Percentiles rank a stretch among this genome's conserved stretches.
Conservation (phyloP, 352 stramenopile genomes). For the Pythium brassicae region DNA sequence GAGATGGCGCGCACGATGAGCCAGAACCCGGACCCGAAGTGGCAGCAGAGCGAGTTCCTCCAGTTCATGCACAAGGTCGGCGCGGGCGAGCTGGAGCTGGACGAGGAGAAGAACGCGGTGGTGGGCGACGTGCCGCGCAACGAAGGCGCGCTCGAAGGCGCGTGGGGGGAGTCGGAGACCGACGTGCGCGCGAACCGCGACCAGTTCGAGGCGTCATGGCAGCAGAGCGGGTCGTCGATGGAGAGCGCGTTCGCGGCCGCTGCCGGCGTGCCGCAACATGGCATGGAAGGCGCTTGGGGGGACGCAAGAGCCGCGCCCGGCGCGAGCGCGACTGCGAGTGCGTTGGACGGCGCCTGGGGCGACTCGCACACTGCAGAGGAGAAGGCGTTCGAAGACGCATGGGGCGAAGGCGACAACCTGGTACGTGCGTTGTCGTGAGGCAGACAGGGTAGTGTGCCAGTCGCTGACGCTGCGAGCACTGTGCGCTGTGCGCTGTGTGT, state of each 20-base stretch:
- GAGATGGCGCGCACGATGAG: slow-evolving; percentile 77
- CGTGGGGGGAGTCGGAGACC: slow-evolving; percentile 38
- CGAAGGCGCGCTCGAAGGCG: slow-evolving; percentile 58
- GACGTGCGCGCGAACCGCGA: slow-evolving; percentile 61
- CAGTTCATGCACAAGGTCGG: slow-evolving; percentile 85
- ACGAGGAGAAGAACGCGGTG: slow-evolving; percentile 77
- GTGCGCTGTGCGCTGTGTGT: too few relatives aligned
- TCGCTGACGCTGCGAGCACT: not conserved
- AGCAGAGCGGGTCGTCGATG: slow-evolving; percentile 34
- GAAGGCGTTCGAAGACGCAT: slow-evolving; percentile 56
- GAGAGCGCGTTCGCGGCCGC: slow-evolving; percentile 49
- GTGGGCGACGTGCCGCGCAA: slow-evolving; percentile 26
- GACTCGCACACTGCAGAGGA: slow-evolving; percentile 41
- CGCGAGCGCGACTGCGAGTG: slow-evolving; percentile 5
- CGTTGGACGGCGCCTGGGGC: slow-evolving; percentile 44
- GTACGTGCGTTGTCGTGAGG: slow-evolving; percentile 17
- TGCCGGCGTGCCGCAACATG: slow-evolving; percentile 15
- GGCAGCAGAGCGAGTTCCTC: slow-evolving; percentile 84
- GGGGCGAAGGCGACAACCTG: slow-evolving; percentile 54
- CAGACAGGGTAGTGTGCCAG: not conserved
- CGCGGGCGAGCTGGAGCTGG: slow-evolving; percentile 63
- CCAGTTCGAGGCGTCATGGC: slow-evolving; percentile 51
- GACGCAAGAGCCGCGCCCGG: slow-evolving; percentile 20
- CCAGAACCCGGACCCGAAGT: slow-evolving; percentile 76
- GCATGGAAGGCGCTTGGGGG: slow-evolving; percentile 42